phyloP scores from a whole-genome alignment of 352 stramenopile species.

The Phytophthora nicotianae region DNA sequence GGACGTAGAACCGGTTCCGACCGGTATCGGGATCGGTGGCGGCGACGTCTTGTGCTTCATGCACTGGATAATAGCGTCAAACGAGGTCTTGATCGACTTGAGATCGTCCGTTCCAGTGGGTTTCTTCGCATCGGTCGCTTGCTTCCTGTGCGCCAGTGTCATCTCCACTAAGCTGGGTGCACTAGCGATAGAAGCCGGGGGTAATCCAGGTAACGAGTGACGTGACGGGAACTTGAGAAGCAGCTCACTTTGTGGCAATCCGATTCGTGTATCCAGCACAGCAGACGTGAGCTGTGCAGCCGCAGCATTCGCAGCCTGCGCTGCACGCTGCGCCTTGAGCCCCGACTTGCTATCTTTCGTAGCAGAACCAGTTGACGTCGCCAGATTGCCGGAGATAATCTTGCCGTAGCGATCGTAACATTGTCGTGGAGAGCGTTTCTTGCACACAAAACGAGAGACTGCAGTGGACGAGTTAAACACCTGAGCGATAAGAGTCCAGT shows the following conservation, averaged over 20 bases:
- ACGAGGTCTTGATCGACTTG: conserved; percentile 80
- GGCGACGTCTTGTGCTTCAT: conserved; percentile 85
- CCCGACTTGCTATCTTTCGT: conserved; percentile 52
- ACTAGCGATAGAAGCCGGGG: conserved; percentile 64
- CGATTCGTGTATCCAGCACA: conserved; percentile 66
- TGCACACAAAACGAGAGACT: conserved; percentile 74
- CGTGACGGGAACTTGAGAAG: conserved; percentile 54
- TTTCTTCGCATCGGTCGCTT: conserved; percentile 25
- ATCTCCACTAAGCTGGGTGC: conserved; percentile 58
- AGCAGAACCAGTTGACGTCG: conserved; percentile 10
- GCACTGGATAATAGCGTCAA: conserved; percentile 85
- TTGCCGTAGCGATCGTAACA: conserved; percentile 89
- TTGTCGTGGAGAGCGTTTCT: conserved; percentile 80
- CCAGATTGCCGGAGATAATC: conserved; percentile 67
- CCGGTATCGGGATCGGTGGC: conserved; percentile 71
- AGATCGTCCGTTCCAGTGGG: conserved; percentile 57
- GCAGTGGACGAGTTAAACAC: conserved; percentile 79
- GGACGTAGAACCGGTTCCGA: conserved; percentile 11
- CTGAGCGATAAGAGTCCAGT: conserved; percentile 89
- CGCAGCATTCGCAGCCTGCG: conserved; percentile 34
- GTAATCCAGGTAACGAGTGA: conserved; percentile 66
- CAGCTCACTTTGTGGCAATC: conserved; percentile 55
- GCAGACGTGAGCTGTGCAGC: conserved; percentile 47
- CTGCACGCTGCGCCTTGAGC: conserved; percentile 54
- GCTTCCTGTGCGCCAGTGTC: conserved; percentile 58